Evolutionary conservation across 495 filamentous ascomycete genomes (phyloP).

Genomic region (Annulohypoxylon moriforme): DNA sequence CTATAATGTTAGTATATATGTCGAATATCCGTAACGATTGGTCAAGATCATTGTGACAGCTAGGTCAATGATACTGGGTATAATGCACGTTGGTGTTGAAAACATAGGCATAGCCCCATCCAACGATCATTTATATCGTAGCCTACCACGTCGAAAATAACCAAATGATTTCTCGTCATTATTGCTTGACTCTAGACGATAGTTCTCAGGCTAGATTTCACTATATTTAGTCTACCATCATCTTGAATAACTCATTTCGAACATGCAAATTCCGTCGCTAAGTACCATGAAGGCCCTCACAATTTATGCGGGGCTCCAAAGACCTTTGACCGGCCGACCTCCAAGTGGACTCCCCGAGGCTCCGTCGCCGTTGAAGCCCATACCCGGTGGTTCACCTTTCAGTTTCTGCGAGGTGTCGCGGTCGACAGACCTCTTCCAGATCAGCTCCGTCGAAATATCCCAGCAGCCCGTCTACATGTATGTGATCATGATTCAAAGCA

Average conservation of each 20-base stretch:
- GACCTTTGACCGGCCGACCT: background rate
- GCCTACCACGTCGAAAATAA: background rate
- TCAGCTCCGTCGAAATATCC: background rate
- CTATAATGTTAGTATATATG: background rate
- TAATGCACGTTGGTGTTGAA: background rate
- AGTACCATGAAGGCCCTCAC: background rate
- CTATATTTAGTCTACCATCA: background rate
- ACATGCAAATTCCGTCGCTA: background rate
- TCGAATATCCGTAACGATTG: too few relatives aligned
- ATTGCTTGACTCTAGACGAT: background rate
- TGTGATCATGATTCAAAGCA: background rate
- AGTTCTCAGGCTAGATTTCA: background rate
- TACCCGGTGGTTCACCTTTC: background rate
- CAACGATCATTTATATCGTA: background rate
- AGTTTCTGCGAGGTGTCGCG: background rate
- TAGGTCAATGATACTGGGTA: too few relatives aligned
- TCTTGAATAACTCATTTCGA: background rate
- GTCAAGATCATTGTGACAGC: too few relatives aligned
- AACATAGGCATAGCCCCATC: background rate
- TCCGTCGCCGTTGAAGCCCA: background rate
- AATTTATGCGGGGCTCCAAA: background rate
- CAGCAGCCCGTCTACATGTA: background rate
- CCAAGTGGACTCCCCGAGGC: background rate
- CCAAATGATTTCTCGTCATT: background rate
- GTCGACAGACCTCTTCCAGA: background rate